Evolutionary conservation across 2,329 filamentous ascomycete genomes (phyloP), one percentile per base, ranked within the genome.

Genomic region (Aureobasidium sp.): DNA sequence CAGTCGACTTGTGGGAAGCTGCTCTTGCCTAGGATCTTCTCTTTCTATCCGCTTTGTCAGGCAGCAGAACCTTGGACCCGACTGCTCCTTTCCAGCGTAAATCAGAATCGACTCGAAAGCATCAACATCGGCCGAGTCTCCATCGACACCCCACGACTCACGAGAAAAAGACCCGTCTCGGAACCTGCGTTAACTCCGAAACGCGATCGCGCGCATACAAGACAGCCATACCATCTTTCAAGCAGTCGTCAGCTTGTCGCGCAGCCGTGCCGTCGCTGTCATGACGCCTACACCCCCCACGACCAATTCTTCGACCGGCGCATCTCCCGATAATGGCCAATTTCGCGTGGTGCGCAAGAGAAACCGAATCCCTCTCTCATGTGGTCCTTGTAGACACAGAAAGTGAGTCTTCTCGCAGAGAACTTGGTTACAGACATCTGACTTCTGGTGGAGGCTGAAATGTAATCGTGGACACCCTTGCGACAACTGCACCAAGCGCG

Each of bases 401-500:
- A 97, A 97, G 90, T 94, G 78, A 78, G 82, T 73, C 41, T 14
- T 27, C 2, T 44, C 30, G 21, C 25, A 30, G 14, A 44, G 14
- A 8, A 21, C 6, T 48, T 30, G 8, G 39, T 27, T 47, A 50
- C 27, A 45, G 41, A n/a, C 14, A 64, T 63, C 70, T 81, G 74
- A 76, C 47, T 72, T 72, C 73, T 68, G 72, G 72, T 34, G 63
- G 65, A 85, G 82, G 69, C 83, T 94, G 75, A 97, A 97, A 84
- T 97, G 93, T 79, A 96, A 97, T 75, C 87, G 94, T 70, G 86
- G 84, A 65, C 85, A 91, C 66, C 93, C 93, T 61, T 97, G 91
- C 77, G 91, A 94, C 76, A 97, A 97, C 73, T 97, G 93, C 75
- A 85, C 90, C 63, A 96, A 95, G 77, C 87, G 91, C 69, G 90